Percentiles rank a stretch among this genome's conserved stretches.
Conservation (phyloP, 371 early-diverging fungal genomes). For the Apophysomyces trapeziformis region DNA sequence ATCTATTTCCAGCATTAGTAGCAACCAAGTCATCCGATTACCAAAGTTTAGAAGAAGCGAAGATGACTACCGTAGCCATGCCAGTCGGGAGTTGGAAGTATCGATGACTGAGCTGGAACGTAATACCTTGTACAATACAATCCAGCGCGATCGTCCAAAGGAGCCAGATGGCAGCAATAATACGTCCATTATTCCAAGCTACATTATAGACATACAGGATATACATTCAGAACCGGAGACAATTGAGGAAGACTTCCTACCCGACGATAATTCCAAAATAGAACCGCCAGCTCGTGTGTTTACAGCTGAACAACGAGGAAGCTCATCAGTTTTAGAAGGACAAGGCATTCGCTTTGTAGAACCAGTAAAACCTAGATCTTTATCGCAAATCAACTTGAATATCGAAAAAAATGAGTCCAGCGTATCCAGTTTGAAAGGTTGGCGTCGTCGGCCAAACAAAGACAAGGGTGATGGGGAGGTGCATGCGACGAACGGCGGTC, state of each 20-base stretch:
- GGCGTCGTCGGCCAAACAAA: slow-evolving; percentile 24
- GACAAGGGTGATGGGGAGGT: slow-evolving; percentile 6
- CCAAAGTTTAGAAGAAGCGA: slow-evolving; percentile 29
- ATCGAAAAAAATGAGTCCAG: slow-evolving; percentile 40
- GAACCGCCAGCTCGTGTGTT: not conserved
- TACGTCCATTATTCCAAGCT: not conserved
- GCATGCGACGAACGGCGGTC: slow-evolving; percentile 18
- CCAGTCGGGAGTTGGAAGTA: slow-evolving; percentile 16
- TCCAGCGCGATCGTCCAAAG: slow-evolving; percentile 21
- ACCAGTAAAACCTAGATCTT: slow-evolving; percentile 34
- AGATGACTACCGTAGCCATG: slow-evolving; percentile 23
- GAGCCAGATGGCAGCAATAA: slow-evolving; percentile 1
- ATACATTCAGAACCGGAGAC: slow-evolving; percentile 19
- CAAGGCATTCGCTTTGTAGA: slow-evolving; percentile 48
- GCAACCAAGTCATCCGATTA: slow-evolving; percentile 26
- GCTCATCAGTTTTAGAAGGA: slow-evolving; percentile 24
- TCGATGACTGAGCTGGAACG: slow-evolving; percentile 36
- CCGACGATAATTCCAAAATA: slow-evolving; percentile 26
- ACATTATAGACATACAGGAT: slow-evolving; percentile 14
- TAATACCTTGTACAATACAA: slow-evolving; percentile 37
- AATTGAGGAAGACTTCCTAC: slow-evolving; percentile 38
- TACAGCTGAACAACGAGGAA: slow-evolving; percentile 11
- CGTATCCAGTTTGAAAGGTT: slow-evolving; percentile 36
- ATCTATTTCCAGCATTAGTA: slow-evolving; percentile 39
- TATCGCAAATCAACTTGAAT: slow-evolving; percentile 22